Evolutionary conservation across 2,329 filamentous ascomycete species (phyloP), one percentile per base, ranked within the genome.

Genomic region (Apiospora sp.): DNA sequence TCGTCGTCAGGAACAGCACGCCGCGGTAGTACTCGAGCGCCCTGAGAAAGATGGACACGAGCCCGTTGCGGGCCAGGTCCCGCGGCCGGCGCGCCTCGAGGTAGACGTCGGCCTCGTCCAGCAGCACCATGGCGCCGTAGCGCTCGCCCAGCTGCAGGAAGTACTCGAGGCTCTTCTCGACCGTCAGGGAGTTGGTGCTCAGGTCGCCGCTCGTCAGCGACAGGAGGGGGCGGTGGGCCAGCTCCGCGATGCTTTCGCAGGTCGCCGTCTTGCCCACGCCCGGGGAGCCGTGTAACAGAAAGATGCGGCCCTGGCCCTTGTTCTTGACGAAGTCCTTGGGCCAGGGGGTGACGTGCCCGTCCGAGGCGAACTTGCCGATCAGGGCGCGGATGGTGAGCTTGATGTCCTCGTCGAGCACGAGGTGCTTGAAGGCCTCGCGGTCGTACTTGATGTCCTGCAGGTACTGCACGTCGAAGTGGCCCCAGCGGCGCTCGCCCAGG

Each of bases 401-500:
- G 71, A 87, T 83, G 43, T 85, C 85, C 1, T 82, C 75, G 1
- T 85, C 84, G 27, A 89, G 82, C 13, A 89, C 87, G 3, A 89
- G 85, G 3, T 82, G 84, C 58, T 83, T 79, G 71, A 89, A 89
- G 12, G 87, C 87, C 41, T 83, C 78, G 5, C 81, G 81, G 75
- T 87, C 86, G 84, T 87, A 90, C 51, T 80, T 73, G 69, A 88
- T 85, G 48, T 86, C 83, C 3, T 73, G 72, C 7, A 87, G 80
- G 19, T 84, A 77, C 67, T 87, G 84, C 67, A 88, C 80, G 74
- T 82, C 86, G 75, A 88, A 78, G 72, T 84, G 80, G 27, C 83
- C 84, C 86, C 86, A 87, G 22, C 81, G 81, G 2, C 86, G 80
- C 70, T 85, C 82, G 14, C 81, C 80, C 6, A 87, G 81, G 71